Evolutionary conservation across 73 alveolate species (phyloP), one percentile per base, ranked within the genome.

Genomic region (Paramecium biaurelia): DNA sequence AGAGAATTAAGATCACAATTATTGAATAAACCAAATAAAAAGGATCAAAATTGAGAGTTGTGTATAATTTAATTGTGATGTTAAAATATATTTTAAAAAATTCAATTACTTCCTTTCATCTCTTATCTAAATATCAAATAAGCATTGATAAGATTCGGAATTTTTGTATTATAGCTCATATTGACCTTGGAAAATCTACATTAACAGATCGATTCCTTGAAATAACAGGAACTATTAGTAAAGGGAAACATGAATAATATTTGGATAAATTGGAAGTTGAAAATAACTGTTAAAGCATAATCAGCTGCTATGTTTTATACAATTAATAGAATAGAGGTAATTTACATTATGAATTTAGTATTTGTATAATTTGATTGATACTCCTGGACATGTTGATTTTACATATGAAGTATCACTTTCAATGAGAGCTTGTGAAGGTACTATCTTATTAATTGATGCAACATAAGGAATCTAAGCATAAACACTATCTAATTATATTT

Each of bases 381-480:
- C 99, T 23, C 99, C 99, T 7, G 99, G 99, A 1, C 99, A 97
- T 58, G 98, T 96, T 37, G 99, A 97, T 86, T 97, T 97, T 86
- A 79, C 97, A 42, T 97, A 97, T 88, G 97, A 97, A 7, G 47
- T 38, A 38, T 38, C 47, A 38, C 47, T 99, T 49, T 93, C 98
- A 38, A 95, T 98, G 53, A 95, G 96, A 37, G 99, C 99, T 10
- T 98, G 99, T 58, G 97, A 97, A 89, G 99, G 99, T 1, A 99
- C 99, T 1, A 92, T 98, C 32, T 92, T 98, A 18, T 92, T 98
- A 11, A 96, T 96, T 20, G 99, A 98, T 84, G 99, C 99, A 3
- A 93, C 97, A 20, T 88, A 88, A 89, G 99, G 99, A 43, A 96
- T 98, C 67, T 95, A 98, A 63, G 99, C 99, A 8, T 96, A 98